Conservation (phyloP, 2,329 filamentous ascomycete genomes). For the Xenoacremonium recifei region DNA sequence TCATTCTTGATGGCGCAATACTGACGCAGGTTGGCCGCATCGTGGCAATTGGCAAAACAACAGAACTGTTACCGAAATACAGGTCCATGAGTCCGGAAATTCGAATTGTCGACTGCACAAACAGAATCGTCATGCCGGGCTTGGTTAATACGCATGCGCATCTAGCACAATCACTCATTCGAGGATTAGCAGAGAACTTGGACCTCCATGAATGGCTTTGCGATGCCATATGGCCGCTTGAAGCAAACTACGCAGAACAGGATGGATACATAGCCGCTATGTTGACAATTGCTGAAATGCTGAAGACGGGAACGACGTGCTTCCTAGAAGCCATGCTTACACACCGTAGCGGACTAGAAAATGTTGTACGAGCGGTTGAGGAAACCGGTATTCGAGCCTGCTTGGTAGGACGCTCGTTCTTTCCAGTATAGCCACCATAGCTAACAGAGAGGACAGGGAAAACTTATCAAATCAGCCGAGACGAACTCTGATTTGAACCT, state of each 20-base stretch:
- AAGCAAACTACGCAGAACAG: slow-evolving; percentile 20
- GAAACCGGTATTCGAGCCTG: slow-evolving; percentile 19
- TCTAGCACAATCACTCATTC: slow-evolving; percentile 46
- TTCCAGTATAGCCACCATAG: not conserved
- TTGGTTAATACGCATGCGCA: slow-evolving; percentile 52
- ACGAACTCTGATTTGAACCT: not conserved
- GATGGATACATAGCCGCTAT: slow-evolving; percentile 50
- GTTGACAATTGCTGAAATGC: slow-evolving; percentile 50
- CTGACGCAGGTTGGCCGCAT: slow-evolving; percentile 39
- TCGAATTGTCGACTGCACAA: not conserved
- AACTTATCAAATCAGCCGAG: slow-evolving; percentile 8
- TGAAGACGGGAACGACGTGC: slow-evolving; percentile 48
- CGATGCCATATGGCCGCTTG: slow-evolving; percentile 44
- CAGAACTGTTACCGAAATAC: slow-evolving; percentile 36
- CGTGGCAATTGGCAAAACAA: slow-evolving; percentile 39
- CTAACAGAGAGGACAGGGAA: slow-evolving; percentile 1
- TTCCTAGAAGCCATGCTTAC: slow-evolving; percentile 52
- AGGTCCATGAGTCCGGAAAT: not conserved
- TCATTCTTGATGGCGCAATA: slow-evolving; percentile 47
- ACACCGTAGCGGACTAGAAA: slow-evolving; percentile 21
- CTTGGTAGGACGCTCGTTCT: slow-evolving; percentile 6
- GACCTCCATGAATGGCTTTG: slow-evolving; percentile 50
- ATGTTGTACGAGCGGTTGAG: slow-evolving; percentile 10
- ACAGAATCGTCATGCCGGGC: slow-evolving; percentile 2
- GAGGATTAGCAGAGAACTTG: slow-evolving; percentile 48